Evolutionary conservation across 208 protist species (phyloP), one percentile per base, ranked within the genome.

Genomic region (Trypanosoma cruzi): DNA sequence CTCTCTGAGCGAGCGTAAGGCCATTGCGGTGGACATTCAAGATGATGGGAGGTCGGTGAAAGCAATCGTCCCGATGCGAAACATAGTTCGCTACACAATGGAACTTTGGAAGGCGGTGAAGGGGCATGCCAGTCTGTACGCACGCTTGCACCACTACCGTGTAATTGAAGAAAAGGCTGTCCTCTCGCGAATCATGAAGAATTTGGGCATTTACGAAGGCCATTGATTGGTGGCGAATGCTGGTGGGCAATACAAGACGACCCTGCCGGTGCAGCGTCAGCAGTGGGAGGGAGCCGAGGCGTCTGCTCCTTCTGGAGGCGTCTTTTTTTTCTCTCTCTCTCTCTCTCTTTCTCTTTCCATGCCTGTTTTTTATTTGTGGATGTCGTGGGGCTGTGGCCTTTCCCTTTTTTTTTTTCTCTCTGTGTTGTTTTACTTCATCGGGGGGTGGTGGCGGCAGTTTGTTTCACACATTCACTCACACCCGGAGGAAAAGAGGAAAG

Each of bases 31-130:
- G 20, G 88, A 94, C 24, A 84, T 94, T 55, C 81, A 85, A 66
- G 91, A 94, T 16, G 91, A 92, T 48, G 87, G 85, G 29, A 78
- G 75, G n/a, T 88, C 88, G 2, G 87, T 96, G 10, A 72, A 59
- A 61, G 92, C 92, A 3, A 75, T 88, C 2, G 79, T 95, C 36
- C 80, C 92, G 52, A 83, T 97, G 89, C 82, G 89, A 16, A 94
- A 95, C 57, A 89, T 88, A 37, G 78, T 93, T 36, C 79, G 80
- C 16, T 95, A 94, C 79, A 90, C 92, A n/a, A 90, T 86, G 80
- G 88, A 92, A 65, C 82, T 97, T 53, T 85, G 92, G 18, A 93
- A 84, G 65, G 83, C 75, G 3, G 88, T 91, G 54, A 97, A 97
- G 75, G 92, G 92, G 7, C 87, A 97, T 65, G 92, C 89, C n/a